Conservation (phyloP, 495 filamentous ascomycete genomes). For the Hypomontagnella monticulosa region DNA sequence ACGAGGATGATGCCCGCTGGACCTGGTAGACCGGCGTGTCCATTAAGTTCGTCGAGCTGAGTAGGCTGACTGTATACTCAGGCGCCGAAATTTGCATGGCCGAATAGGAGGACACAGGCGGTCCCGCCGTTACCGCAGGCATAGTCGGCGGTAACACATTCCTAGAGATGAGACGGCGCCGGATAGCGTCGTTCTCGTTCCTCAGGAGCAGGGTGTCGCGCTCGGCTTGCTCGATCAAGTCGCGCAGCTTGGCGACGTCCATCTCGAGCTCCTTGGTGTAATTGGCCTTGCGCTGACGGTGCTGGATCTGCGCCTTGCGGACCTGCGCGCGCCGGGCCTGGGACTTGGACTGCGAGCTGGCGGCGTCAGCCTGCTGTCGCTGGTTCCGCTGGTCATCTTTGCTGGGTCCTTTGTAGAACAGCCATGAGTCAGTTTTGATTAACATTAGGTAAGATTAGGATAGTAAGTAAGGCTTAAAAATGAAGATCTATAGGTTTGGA, state of each 20-base stretch:
- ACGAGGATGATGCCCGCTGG: constrained; percentile 18
- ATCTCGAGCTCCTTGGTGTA: constrained; percentile 61
- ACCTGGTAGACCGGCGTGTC: constrained; percentile 46
- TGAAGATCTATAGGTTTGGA: no score
- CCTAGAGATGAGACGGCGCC: constrained; percentile 11
- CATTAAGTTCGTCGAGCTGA: constrained; percentile 42
- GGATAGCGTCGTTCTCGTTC: constrained; percentile 53
- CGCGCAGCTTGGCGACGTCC: constrained; percentile 55
- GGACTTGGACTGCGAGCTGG: constrained; percentile 42
- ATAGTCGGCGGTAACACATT: not conserved
- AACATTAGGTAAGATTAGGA: constrained; percentile 2
- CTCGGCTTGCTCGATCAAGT: constrained; percentile 53
- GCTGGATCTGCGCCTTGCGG: constrained; percentile 60
- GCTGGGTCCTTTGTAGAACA: constrained; percentile 23
- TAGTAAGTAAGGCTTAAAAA: not conserved
- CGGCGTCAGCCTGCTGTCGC: constrained; percentile 4
- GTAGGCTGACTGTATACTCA: constrained; percentile 46
- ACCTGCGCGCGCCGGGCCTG: constrained; percentile 59
- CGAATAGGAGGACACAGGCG: not conserved
- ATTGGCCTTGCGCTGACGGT: constrained; percentile 63
- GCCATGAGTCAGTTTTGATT: constrained; percentile 19
- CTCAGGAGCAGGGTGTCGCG: constrained; percentile 35
- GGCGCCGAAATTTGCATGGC: constrained; percentile 11
- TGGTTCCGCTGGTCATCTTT: constrained; percentile 6
- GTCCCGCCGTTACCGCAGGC: not conserved